Conservation (phyloP, 2,329 filamentous ascomycete species). For the Fusarium udum region DNA sequence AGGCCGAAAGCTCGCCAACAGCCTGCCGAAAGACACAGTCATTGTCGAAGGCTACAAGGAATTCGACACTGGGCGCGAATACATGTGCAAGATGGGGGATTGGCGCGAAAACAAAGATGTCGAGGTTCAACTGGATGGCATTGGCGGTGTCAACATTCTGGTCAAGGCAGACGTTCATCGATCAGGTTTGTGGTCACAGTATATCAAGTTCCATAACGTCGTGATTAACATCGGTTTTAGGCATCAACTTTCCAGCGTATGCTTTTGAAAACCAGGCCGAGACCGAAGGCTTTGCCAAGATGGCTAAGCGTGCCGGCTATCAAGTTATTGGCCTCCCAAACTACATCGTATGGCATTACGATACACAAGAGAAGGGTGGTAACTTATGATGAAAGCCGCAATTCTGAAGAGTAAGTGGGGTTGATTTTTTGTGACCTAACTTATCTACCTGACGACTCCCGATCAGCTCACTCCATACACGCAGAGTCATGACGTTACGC, state of each 20-base stretch:
- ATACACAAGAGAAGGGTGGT: conserved; percentile 92
- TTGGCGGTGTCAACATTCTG: conserved; percentile 96
- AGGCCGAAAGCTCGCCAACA: conserved; percentile 76
- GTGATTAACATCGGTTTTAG: conserved; percentile 56
- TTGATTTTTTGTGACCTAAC: conserved; percentile 1
- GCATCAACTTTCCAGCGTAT: conserved; percentile 97
- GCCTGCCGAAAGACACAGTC: conserved; percentile 80
- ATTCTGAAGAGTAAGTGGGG: not conserved
- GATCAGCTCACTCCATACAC: conserved; percentile 12
- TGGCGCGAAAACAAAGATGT: conserved; percentile 92
- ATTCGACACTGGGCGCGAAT: conserved; percentile 86
- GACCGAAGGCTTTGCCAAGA: conserved; percentile 98
- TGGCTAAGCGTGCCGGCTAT: conserved; percentile 96
- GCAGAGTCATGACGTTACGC: conserved; percentile 32
- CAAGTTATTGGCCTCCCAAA: conserved; percentile 92
- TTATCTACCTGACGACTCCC: not conserved
- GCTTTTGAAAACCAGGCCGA: conserved; percentile 99
- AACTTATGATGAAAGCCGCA: conserved; percentile 65
- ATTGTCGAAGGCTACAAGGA: conserved; percentile 96
- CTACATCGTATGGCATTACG: conserved; percentile 98
- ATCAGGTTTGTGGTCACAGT: conserved; percentile 69
- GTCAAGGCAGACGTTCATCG: conserved; percentile 98
- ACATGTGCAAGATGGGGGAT: conserved; percentile 92
- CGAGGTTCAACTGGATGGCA: conserved; percentile 91
- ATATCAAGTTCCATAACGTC: not conserved